These are phyloP conservation scores for Penicillium turbatum DNA, from an alignment of 495 filamentous ascomycete species.

Conservation along the genomic window DNA sequence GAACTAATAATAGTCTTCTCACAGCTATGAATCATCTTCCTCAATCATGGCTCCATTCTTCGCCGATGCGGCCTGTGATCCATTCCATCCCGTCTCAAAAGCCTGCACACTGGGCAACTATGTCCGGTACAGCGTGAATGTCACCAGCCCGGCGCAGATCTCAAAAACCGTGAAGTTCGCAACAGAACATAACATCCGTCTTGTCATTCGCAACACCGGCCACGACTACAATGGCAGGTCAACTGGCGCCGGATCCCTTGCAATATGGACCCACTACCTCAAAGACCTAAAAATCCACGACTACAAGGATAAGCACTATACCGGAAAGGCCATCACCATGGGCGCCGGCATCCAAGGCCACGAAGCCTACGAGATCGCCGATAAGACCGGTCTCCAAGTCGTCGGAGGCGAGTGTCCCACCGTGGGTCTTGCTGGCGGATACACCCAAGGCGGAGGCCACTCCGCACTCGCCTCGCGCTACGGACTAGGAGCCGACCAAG, in stretches of 20 bases:
- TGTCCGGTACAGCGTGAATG: slow-evolving; percentile 48
- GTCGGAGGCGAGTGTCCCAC: slow-evolving; percentile 35
- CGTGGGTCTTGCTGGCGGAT: slow-evolving; percentile 51
- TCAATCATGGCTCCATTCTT: slow-evolving; percentile 43
- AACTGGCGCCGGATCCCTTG: slow-evolving; percentile 51
- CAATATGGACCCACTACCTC: slow-evolving; percentile 55
- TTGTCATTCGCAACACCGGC: slow-evolving; percentile 65
- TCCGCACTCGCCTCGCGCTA: slow-evolving; percentile 46
- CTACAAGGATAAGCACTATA: slow-evolving; percentile 37
- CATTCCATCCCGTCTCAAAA: slow-evolving; percentile 44
- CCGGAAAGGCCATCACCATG: slow-evolving; percentile 49
- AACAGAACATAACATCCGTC: slow-evolving; percentile 50
- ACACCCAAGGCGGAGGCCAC: slow-evolving; percentile 59
- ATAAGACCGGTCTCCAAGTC: slow-evolving; percentile 19
- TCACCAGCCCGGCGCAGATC: slow-evolving; percentile 28
- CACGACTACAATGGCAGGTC: slow-evolving; percentile 54
- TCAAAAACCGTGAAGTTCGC: slow-evolving; percentile 44
- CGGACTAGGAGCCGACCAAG: slow-evolving; percentile 60
- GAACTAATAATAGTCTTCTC: background rate
- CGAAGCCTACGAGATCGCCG: slow-evolving; percentile 45
- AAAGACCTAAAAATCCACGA: slow-evolving; percentile 40
- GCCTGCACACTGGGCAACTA: slow-evolving; percentile 57
- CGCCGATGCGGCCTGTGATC: slow-evolving; percentile 50
- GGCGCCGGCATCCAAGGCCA: slow-evolving; percentile 50
- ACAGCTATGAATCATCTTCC: slow-evolving; percentile 33